Evolutionary conservation across 768 basidiomycete genomes (phyloP), one percentile per base, ranked within the genome.

Genomic region (Boletellus sp.): DNA sequence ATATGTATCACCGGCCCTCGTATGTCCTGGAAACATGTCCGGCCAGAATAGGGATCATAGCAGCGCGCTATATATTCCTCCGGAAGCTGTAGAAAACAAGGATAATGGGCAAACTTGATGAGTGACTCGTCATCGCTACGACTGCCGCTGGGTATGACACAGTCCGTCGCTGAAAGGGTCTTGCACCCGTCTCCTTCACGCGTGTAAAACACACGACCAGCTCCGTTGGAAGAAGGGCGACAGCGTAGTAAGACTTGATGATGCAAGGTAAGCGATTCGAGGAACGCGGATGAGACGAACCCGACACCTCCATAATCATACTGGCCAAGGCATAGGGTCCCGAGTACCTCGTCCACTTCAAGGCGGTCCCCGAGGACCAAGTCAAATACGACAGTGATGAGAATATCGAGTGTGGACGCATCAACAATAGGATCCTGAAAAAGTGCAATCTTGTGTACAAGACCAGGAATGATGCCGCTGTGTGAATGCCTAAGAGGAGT

Each of bases 361-460:
- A n/a, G n/a, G n/a, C n/a, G n/a, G n/a, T n/a, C n/a, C n/a, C n/a
- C n/a, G n/a, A n/a, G n/a, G n/a, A n/a, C n/a, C n/a, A n/a, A n/a
- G n/a, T n/a, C n/a, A n/a, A n/a, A n/a, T n/a, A n/a, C n/a, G n/a
- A 60, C 37, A 2, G 35, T 45, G 26, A 60, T 48, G 24, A 54
- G 22, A 17, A 44, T 17, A 10, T 58, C 59, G 28, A 47, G 45
- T 3, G 52, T 52, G 23, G 33, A 19, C 11, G 40, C 23, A 13
- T 61, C 51, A 0, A 50, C 3, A 11, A 48, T 4, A 16, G 59
- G 20, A 28, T 60, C 56, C 2, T 43, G 56, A 5, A 60, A 52
- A 7, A 62, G 50, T 7, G 38, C 16, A 13, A n/a, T 8, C 5
- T 41, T 16, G 1, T 3, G 0, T 17, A 45, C 22, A 13, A 54